These are phyloP conservation scores for Suillus discolor DNA, from an alignment of 768 basidiomycete species.

Conservation along the genomic window DNA sequence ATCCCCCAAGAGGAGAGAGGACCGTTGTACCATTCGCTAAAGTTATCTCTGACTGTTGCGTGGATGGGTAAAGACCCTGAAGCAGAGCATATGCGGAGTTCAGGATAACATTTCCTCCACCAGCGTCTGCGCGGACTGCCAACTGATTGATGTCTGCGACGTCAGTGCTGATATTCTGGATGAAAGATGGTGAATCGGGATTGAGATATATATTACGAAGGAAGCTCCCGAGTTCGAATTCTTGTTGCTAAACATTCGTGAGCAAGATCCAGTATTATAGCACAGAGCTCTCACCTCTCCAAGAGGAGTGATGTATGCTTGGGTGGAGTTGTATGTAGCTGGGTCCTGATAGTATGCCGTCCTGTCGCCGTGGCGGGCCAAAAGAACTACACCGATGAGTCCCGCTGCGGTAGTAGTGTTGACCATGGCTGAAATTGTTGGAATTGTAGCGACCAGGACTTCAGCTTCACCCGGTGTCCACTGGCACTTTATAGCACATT, in stretches of 20 bases:
- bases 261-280: not conserved
- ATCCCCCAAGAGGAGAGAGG: constrained; percentile 17
- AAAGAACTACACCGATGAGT: constrained; percentile 67
- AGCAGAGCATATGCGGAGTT: constrained; percentile 12
- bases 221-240: constrained; percentile 55
- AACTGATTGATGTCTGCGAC: not conserved
- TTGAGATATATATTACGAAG: constrained; percentile 35
- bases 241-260: constrained; percentile 51
- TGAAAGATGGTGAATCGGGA: not conserved
- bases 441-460: not conserved
- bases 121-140: not conserved
- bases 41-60: constrained; percentile 18
- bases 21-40: constrained; percentile 19
- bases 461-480: not conserved
- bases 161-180: not conserved
- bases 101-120: not conserved
- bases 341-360: constrained; percentile 68
- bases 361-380: constrained; percentile 75
- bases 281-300: constrained; percentile 50
- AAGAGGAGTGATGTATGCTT: constrained; percentile 65
- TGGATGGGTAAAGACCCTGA: constrained; percentile 18
- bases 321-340: constrained; percentile 55
- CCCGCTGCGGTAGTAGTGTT: constrained; percentile 5
- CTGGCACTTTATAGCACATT: not conserved
- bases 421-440: constrained; percentile 7